phyloP scores from a whole-genome alignment of 805 yeast genomes.

The Spathaspora girioi region DNA sequence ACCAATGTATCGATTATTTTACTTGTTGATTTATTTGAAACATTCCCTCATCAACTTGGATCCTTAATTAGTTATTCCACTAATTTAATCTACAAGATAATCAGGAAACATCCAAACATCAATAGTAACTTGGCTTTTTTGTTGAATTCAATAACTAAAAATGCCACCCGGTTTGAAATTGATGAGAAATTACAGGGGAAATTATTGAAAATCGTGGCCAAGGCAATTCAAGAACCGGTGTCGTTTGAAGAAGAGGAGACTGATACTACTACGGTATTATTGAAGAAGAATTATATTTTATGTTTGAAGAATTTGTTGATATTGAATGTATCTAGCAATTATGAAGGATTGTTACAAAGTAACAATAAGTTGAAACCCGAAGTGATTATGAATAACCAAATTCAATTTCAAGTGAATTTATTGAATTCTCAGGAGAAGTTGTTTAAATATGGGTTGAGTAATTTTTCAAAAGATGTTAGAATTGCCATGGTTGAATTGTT shows the following conservation, averaged over 20 bases:
- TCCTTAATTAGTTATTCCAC: conserved; percentile 33
- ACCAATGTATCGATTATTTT: conserved; percentile 25
- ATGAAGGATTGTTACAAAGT: conserved; percentile 28
- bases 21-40: conserved; percentile 35
- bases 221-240: conserved; percentile 21
- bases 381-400: conserved; percentile 36
- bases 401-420: conserved; percentile 30
- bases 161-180: conserved; percentile 33
- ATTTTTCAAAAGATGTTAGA: conserved; percentile 32
- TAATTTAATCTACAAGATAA: conserved; percentile 33
- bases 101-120: conserved; percentile 30
- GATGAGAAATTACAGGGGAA: conserved; percentile 39
- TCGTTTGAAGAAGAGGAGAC: conserved; percentile 10
- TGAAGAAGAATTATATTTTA: conserved; percentile 29
- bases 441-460: conserved; percentile 26
- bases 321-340: conserved; percentile 31
- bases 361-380: conserved; percentile 36
- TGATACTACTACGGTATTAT: conserved; percentile 17
- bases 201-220: conserved; percentile 28
- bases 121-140: conserved; percentile 27
- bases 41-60: conserved; percentile 32
- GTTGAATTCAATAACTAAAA: conserved; percentile 27
- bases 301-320: conserved; percentile 29
- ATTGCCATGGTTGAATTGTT: conserved; percentile 34
- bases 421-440: conserved; percentile 28